Base-by-base conservation (phyloP, 148 eudicot genomes). In the Chenopodium album region DNA sequence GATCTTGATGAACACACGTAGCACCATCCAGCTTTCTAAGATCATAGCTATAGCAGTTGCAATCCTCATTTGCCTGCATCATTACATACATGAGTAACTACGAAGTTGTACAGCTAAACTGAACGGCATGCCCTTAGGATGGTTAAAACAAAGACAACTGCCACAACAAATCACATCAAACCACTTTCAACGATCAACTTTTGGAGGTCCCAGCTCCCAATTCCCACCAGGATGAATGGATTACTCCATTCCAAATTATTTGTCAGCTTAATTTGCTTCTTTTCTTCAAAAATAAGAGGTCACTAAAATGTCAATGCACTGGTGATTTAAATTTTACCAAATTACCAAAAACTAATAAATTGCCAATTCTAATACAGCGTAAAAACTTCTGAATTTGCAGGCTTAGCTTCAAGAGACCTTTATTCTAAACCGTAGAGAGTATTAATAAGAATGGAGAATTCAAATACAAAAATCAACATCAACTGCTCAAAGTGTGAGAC, bases 21-120 rank as follows among this genome's bases (percentile, higher is more conserved):
- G 99, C 99, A 87, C 91, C 95, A 83, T 82, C 82, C 83, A 96
- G 79, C 73, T 91, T 94, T 84, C 99, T 91, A 54, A 86, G 82
- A 89, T 96, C 99, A 86, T 83, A 96, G 80, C 98, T 96, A 83
- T 96, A 96, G 87, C 99, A 94, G 81, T 88, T 94, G 85, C 93
- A 83, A 85, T 96, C 98, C 79, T 96, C 99, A 85, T 94, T 96
- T 82, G 99, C 99, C 99, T 96, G 84, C 87, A 84, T 66, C 72
- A 84, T 70, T 64, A 83, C 48, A 79, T 78, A 76, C 46, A 71
- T 67, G 54, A 71, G 67, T 54, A 17, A 6, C 10, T 66, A 78
- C 54, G 29, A 31, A 79, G 56, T 64, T 1, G 26, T 63, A 68
- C 31, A 50, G 46, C 34, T 46, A 41, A 50, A 3, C 14, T 9